Percentiles rank a stretch among this genome's conserved stretches.
These are phyloP conservation scores for Penicillium egyptiacum DNA, from an alignment of 495 filamentous ascomycete species.

Conservation along the genomic window DNA sequence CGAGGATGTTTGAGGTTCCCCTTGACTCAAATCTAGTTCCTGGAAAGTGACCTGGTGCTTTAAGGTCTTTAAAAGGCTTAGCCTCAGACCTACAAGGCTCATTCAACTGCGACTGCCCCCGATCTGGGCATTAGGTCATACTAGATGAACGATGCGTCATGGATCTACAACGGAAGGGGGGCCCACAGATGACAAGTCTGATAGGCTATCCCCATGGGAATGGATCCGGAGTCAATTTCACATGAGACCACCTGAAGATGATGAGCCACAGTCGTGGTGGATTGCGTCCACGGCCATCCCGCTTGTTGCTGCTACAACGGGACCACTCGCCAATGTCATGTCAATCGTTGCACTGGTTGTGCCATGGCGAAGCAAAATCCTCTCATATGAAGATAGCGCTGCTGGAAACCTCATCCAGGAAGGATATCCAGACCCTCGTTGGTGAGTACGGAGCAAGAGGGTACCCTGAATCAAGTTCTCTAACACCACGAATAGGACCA, in stretches of 20 bases:
- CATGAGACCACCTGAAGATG: slow-evolving; percentile 49
- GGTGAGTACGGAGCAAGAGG: slow-evolving; percentile 37
- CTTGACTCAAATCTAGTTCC: not conserved
- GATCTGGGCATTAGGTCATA: slow-evolving; percentile 4
- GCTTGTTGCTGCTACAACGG: slow-evolving; percentile 67
- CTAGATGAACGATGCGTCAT: slow-evolving; percentile 24
- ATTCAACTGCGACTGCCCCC: not conserved
- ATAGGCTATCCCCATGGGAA: slow-evolving; percentile 18
- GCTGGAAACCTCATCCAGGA: slow-evolving; percentile 42
- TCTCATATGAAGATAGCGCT: slow-evolving; percentile 23
- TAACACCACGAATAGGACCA: slow-evolving; percentile 33
- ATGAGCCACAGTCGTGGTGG: slow-evolving; percentile 66
- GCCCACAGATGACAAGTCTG: slow-evolving; percentile 6
- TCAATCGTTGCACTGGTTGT: slow-evolving; percentile 72
- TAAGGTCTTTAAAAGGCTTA: not conserved
- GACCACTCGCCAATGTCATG: slow-evolving; percentile 72
- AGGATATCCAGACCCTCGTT: slow-evolving; percentile 51
- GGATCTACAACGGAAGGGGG: slow-evolving; percentile 13
- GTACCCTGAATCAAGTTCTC: not conserved
- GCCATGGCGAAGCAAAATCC: slow-evolving; percentile 58
- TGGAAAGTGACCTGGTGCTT: not conserved
- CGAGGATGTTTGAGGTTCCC: not conserved
- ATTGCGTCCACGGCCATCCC: slow-evolving; percentile 76
- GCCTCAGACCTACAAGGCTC: not conserved
- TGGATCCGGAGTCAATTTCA: slow-evolving; percentile 29